Base-by-base conservation (phyloP, 441 rosid species). In the Populus hybrid region DNA sequence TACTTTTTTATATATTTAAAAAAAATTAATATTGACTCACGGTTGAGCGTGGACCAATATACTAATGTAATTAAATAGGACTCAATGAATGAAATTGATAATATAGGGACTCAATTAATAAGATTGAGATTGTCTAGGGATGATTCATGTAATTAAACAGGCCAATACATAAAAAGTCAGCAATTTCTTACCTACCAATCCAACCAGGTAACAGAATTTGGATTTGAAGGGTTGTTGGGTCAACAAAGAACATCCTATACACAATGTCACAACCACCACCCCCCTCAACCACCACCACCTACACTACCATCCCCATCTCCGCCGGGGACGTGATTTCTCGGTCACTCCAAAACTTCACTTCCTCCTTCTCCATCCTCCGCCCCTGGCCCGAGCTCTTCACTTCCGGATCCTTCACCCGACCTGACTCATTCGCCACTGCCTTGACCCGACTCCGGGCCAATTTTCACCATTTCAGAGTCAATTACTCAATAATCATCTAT, bases 231-330 rank as follows among this genome's bases (percentile, higher is more conserved):
- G 56, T 45, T 3, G 56, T 45, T 45, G 56, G 56, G 56, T 45
- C 56, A 45, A 45, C 56, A 12, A 45, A 4, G 11, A 45, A 45
- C 18, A 45, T 40, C 45, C 45, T 40, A 10, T 9, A 40, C 45
- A 66, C 45, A 23, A 84, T 86, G 86, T 42, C 81, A 36, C 7
- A 73, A 53, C 42, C 78, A 50, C 74, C 81, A 38, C 72, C 82
- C 72, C 7, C 63, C 82, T 20, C 45, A 9, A 38, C 72, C 82
- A 20, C 74, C 73, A 28, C 86, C 40, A 82, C 90, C 70, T 89
- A 88, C 82, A 87, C 87, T 11, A 82, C 89, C 74, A 90, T 87
- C 77, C 94, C 90, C 7, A 76, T 90, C 74, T 86, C 92, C 29
- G 50, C 83, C 71, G 72, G 79, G 18, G 86, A 86, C 74, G 90